Conservation (phyloP, 2,329 filamentous ascomycete genomes). For the Nothopassalora personata region DNA sequence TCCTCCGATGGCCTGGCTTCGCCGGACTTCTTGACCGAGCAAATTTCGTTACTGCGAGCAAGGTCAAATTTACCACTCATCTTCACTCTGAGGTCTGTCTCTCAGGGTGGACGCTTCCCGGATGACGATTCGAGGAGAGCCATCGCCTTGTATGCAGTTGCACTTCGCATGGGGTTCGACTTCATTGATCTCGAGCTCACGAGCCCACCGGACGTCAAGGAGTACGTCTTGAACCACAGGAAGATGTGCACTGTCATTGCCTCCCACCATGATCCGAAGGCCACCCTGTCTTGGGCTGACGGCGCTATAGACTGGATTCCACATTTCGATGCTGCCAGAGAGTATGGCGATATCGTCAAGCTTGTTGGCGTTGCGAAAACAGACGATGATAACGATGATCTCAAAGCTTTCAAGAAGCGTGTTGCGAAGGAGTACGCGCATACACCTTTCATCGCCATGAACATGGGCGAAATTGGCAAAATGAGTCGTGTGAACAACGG, state of each 20-base stretch:
- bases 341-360: constrained; percentile 91
- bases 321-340: constrained; percentile 82
- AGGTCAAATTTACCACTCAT: constrained; percentile 73
- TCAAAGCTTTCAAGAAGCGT: constrained; percentile 73
- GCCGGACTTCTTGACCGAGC: constrained; percentile 71
- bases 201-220: constrained; percentile 70
- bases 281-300: constrained; percentile 80
- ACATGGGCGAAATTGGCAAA: constrained; percentile 86
- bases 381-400: constrained; percentile 79
- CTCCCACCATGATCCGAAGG: constrained; percentile 85
- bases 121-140: constrained; percentile 62
- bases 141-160: constrained; percentile 68
- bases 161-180: constrained; percentile 78
- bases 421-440: constrained; percentile 64
- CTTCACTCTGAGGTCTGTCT: constrained; percentile 80
- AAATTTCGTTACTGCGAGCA: constrained; percentile 73
- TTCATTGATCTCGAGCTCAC: constrained; percentile 92
- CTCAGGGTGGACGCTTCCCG: constrained; percentile 84
- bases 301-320: constrained; percentile 65
- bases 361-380: constrained; percentile 74
- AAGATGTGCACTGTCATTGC: constrained; percentile 81
- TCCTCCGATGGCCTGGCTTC: constrained; percentile 53
- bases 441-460: constrained; percentile 86
- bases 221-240: constrained; percentile 46
- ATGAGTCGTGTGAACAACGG: constrained; percentile 83